Conservation (phyloP, 2,329 filamentous ascomycete species). For the Decorospora gaudefroyi region DNA sequence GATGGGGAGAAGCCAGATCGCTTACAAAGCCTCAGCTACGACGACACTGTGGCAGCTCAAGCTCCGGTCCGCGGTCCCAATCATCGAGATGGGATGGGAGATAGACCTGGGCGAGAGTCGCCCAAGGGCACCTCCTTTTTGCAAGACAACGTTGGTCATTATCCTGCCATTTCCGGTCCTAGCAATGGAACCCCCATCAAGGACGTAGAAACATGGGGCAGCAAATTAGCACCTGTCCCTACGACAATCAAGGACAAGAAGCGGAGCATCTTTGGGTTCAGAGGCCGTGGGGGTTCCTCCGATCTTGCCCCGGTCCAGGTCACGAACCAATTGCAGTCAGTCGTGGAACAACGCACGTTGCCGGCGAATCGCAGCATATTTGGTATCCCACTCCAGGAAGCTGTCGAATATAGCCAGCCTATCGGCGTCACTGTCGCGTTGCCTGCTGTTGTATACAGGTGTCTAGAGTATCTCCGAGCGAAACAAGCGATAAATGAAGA, state of each 20-base stretch:
- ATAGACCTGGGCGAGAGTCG: conserved; percentile 31
- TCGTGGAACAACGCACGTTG: conserved; percentile 31
- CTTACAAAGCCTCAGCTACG: conserved; percentile 59
- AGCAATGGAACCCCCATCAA: conserved; percentile 84
- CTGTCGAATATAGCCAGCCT: conserved; percentile 79
- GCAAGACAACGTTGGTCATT: conserved; percentile 34
- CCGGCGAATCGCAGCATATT: conserved; percentile 68
- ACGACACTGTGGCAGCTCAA: conserved; percentile 61
- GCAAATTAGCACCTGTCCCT: conserved; percentile 55
- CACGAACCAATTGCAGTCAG: conserved; percentile 20
- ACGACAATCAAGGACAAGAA: conserved; percentile 80
- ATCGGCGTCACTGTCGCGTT: conserved; percentile 73
- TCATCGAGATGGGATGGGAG: conserved; percentile 32
- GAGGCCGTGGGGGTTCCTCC: conserved; percentile 69
- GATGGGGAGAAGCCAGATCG: conserved; percentile 42
- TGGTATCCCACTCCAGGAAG: conserved; percentile 81
- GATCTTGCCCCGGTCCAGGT: conserved; percentile 56
- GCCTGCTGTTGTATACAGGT: conserved; percentile 92
- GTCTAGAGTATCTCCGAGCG: conserved; percentile 85
- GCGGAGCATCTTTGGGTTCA: conserved; percentile 67
- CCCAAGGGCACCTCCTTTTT: conserved; percentile 45
- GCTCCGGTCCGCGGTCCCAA: conserved; percentile 58
- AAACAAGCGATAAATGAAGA: conserved; percentile 85
- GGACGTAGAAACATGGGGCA: conserved; percentile 83
- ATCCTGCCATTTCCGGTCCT: conserved; percentile 73